Evolutionary conservation across 2,329 filamentous ascomycete genomes (phyloP).

Genomic region (Helminthosporium solani): DNA sequence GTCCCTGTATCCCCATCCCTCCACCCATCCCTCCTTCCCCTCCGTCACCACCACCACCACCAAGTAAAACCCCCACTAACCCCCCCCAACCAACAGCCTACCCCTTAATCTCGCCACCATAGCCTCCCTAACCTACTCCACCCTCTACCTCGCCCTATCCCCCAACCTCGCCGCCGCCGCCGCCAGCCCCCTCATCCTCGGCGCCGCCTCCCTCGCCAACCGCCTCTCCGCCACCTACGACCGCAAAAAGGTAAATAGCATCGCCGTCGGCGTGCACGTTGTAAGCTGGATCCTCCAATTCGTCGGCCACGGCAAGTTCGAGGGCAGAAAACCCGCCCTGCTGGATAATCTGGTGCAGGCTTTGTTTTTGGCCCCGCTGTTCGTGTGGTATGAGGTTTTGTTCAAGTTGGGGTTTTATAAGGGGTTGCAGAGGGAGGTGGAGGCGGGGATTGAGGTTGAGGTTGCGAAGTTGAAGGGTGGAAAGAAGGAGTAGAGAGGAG

Average conservation of each 20-base stretch:
- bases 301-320: conserved; percentile 83
- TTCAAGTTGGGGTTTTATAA: conserved; percentile 84
- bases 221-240: conserved; percentile 62
- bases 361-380: conserved; percentile 87
- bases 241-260: conserved; percentile 57
- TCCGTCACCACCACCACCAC: not conserved
- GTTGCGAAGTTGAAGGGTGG: conserved; percentile 49
- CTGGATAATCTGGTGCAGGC: conserved; percentile 91
- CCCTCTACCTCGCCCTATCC: conserved; percentile 87
- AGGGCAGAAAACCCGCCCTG: conserved; percentile 81
- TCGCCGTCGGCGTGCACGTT: conserved; percentile 67
- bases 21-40: not conserved
- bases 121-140: conserved; percentile 62
- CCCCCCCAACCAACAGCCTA: conserved; percentile 38
- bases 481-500: conserved; percentile 18
- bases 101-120: conserved; percentile 50
- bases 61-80: not conserved
- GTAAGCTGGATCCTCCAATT: conserved; percentile 86
- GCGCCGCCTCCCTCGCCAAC: conserved; percentile 71
- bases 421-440: conserved; percentile 49
- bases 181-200: conserved; percentile 73
- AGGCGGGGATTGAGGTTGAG: conserved; percentile 45
- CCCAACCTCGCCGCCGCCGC: conserved; percentile 76
- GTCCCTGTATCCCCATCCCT: not conserved
- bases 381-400: conserved; percentile 92